Conservation (phyloP, 2,329 filamentous ascomycete genomes). For the Aspergillus novoparasiticus region DNA sequence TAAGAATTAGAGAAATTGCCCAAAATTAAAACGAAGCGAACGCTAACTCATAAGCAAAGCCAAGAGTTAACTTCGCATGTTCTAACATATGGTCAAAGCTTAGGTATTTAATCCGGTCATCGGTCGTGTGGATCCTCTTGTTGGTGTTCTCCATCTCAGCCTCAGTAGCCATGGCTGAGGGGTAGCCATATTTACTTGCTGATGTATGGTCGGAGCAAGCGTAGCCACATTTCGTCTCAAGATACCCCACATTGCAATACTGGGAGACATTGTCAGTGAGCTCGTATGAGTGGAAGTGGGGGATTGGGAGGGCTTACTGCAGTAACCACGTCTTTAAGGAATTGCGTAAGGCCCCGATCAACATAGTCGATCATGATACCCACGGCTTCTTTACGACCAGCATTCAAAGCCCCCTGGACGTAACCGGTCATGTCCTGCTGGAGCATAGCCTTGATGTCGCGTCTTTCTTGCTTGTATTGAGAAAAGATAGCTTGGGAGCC, state of each 20-base stretch:
- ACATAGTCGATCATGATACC: slow-evolving; percentile 94
- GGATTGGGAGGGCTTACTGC: slow-evolving; percentile 48
- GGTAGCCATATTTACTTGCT: slow-evolving; percentile 67
- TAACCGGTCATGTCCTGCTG: slow-evolving; percentile 99
- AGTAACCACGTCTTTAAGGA: slow-evolving; percentile 86
- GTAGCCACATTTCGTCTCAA: slow-evolving; percentile 87
- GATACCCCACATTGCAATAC: slow-evolving; percentile 87
- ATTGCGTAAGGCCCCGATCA: slow-evolving; percentile 76
- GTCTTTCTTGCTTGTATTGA: slow-evolving; percentile 70
- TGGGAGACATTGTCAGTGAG: slow-evolving; percentile 30
- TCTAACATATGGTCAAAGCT: slow-evolving; percentile 90
- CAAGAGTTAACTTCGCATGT: slow-evolving; percentile 82
- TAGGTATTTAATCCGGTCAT: slow-evolving; percentile 71
- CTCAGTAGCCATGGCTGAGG: slow-evolving; percentile 67
- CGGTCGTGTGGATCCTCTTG: slow-evolving; percentile 72
- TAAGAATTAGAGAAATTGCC: neutral
- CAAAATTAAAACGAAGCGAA: slow-evolving; percentile 66
- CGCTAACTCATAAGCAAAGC: slow-evolving; percentile 80
- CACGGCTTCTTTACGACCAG: slow-evolving; percentile 79
- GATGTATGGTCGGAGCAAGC: slow-evolving; percentile 74
- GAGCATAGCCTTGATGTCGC: slow-evolving; percentile 91
- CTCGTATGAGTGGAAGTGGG: neutral
- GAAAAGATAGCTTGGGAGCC: slow-evolving; percentile 89
- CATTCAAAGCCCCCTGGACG: slow-evolving; percentile 77
- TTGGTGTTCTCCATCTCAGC: slow-evolving; percentile 62